Conservation (phyloP, 2,329 filamentous ascomycete species). For the Bipolaris gigantea region DNA sequence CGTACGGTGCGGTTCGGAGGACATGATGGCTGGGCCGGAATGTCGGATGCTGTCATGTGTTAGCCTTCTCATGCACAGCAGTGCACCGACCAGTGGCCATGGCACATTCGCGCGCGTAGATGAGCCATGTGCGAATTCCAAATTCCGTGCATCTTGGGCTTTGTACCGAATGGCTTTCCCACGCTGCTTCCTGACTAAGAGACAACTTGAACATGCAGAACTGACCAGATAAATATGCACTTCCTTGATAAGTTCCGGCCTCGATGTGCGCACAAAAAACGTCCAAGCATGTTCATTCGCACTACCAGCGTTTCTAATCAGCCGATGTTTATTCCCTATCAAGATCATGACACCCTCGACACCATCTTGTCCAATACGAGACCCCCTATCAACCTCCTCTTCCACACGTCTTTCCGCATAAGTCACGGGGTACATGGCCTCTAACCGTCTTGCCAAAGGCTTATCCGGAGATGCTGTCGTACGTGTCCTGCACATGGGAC, state of each 20-base stretch:
- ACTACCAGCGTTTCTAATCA: slow-evolving; percentile 25
- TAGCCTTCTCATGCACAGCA: neutral
- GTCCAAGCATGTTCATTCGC: slow-evolving; percentile 50
- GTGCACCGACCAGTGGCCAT: neutral
- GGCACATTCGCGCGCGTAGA: neutral
- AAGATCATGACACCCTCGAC: slow-evolving; percentile 49
- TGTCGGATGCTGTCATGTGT: slow-evolving; percentile 44
- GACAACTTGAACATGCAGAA: neutral
- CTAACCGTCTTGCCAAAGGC: slow-evolving; percentile 31
- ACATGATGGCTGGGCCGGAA: slow-evolving; percentile 45
- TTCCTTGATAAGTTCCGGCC: slow-evolving; percentile 50
- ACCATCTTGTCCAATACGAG: slow-evolving; percentile 25
- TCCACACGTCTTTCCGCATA: slow-evolving; percentile 45
- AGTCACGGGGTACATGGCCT: slow-evolving; percentile 40
- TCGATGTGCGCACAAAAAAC: slow-evolving; percentile 50
- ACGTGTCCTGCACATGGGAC: slow-evolving; percentile 51
- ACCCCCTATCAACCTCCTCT: slow-evolving; percentile 33
- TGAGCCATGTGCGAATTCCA: too few relatives aligned
- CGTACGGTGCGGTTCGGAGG: slow-evolving; percentile 44
- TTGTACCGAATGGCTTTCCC: neutral
- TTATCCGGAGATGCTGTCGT: slow-evolving; percentile 42
- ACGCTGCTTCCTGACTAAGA: neutral
- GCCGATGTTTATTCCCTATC: slow-evolving; percentile 49
- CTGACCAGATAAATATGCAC: slow-evolving; percentile 44
- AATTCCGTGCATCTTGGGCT: neutral